Evolutionary conservation across 306 rosid species (phyloP), one percentile per base, ranked within the genome.

Genomic region (Lathyrus aphaca): DNA sequence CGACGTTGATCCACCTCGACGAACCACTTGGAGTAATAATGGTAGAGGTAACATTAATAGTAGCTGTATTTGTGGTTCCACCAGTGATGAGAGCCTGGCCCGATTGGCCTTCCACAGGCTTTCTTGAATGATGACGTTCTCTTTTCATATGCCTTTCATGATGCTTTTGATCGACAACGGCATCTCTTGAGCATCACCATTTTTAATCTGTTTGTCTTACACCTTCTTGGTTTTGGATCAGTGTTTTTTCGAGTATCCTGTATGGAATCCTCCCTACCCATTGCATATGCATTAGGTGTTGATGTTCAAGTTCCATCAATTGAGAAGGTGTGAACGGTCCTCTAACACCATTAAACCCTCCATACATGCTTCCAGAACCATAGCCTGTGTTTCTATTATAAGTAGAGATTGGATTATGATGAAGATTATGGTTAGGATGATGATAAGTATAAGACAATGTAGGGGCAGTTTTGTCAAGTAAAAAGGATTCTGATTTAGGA

Each of bases 41-140:
- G 16, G 56, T 23, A n/a, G 69, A 42, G 16, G 59, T 61, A 1
- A 57, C 13, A 21, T 27, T 61, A 2, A 62, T 19, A 17, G 71
- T 15, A 16, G 72, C 17, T 3, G 59, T 45, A 5, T 38, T 79
- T 17, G 68, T 69, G n/a, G 76, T 37, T 60, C 79, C 79, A 29
- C 39, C 39, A 29, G 63, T 56, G 48, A 89, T 76, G 43, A 74
- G 82, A 64, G 91, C 81, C 30, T 82, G 92, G 89, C 96, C 93
- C n/a, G 86, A 68, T 73, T 86, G 96, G 84, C 90, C 90, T 92
- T 92, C 99, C 99, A 94, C 99, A 94, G 95, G 99, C 99, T 94
- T 94, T 94, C 98, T 92, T 92, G 98, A 92, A 92, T 95, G 98
- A 76, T 92, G 98, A 81, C 98, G 96, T 80, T 96, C 98, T 76